A percentile compares a stretch with the other conserved stretches of the same genome.
phyloP scores from a whole-genome alignment of 169 alveolate genomes.

The Cryptosporidium meleagridis region DNA sequence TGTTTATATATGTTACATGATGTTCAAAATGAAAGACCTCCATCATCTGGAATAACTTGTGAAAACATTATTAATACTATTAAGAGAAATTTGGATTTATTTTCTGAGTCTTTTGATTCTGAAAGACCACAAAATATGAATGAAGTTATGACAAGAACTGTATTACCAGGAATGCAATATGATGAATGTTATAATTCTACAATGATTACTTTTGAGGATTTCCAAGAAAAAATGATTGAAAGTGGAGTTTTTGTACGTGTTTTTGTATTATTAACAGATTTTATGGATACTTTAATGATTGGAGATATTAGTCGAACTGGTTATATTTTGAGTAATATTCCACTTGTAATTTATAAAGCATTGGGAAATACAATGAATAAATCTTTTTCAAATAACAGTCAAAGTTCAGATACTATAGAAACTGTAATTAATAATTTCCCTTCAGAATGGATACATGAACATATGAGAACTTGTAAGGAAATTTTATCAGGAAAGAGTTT shows the following conservation, averaged over 20 bases:
- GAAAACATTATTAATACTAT: conserved; percentile 28
- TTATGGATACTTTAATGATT: conserved; percentile 49
- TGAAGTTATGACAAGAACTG: conserved; percentile 72
- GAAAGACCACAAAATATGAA: not conserved
- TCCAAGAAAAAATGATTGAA: conserved; percentile 20
- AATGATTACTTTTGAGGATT: conserved; percentile 35
- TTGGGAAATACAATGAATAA: not conserved
- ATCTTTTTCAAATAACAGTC: not conserved
- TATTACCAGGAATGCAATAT: conserved; percentile 67
- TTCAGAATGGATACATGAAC: conserved; percentile 75
- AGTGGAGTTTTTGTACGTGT: conserved; percentile 31
- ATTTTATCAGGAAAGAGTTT: conserved; percentile 51
- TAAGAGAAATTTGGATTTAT: conserved; percentile 6
- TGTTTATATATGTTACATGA: conserved; percentile 54
- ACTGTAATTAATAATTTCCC: conserved; percentile 58
- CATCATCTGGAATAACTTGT: conserved; percentile 48
- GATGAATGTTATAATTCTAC: conserved; percentile 73
- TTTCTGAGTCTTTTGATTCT: not conserved
- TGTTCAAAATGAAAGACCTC: conserved; percentile 52
- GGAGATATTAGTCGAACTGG: conserved; percentile 59
- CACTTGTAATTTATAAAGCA: conserved; percentile 20
- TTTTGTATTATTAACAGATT: conserved; percentile 56
- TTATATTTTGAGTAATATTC: conserved; percentile 45
- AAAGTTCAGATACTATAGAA: conserved; percentile 1
- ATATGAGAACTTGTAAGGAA: conserved; percentile 64